A percentile compares a stretch with the other conserved stretches of the same genome.
These are phyloP conservation scores for Novymonas esmeraldas DNA, from an alignment of 208 protist genomes.

Conservation along the genomic window DNA sequence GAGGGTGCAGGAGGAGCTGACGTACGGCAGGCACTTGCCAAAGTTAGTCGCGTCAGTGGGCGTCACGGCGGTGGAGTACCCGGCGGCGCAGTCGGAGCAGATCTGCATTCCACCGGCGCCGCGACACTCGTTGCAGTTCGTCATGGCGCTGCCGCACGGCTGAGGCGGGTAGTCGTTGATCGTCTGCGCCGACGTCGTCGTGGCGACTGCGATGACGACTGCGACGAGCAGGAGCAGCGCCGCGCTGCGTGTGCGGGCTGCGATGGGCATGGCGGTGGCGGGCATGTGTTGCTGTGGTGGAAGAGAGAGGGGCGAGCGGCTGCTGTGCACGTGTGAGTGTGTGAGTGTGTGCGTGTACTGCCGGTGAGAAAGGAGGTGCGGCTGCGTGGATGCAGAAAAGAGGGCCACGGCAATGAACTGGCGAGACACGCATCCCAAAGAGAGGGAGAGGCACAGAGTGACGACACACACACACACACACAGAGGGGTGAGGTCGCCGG, in stretches of 20 bases:
- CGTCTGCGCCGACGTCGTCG: conserved; percentile 1
- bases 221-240: neutral
- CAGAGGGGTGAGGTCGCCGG: too few relatives aligned
- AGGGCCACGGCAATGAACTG: too few relatives aligned
- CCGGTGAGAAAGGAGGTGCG: too few relatives aligned
- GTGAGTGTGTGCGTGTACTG: too few relatives aligned
- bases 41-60: neutral
- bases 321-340: too few relatives aligned
- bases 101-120: neutral
- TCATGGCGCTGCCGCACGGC: neutral
- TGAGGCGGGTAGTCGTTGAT: conserved; percentile 1
- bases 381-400: too few relatives aligned
- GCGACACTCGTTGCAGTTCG: conserved; percentile 3
- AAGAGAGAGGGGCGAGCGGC: neutral
- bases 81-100: neutral
- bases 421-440: too few relatives aligned
- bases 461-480: too few relatives aligned
- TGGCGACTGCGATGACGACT: neutral
- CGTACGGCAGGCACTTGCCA: conserved; percentile 6
- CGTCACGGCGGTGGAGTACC: neutral
- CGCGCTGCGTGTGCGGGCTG: neutral
- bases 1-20: neutral
- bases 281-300: conserved; percentile 1
- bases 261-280: neutral
- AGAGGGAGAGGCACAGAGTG: too few relatives aligned